Evolutionary conservation across 257 asterid genomes (phyloP), one percentile per base, ranked within the genome.

Genomic region (Solanum bukasovii): DNA sequence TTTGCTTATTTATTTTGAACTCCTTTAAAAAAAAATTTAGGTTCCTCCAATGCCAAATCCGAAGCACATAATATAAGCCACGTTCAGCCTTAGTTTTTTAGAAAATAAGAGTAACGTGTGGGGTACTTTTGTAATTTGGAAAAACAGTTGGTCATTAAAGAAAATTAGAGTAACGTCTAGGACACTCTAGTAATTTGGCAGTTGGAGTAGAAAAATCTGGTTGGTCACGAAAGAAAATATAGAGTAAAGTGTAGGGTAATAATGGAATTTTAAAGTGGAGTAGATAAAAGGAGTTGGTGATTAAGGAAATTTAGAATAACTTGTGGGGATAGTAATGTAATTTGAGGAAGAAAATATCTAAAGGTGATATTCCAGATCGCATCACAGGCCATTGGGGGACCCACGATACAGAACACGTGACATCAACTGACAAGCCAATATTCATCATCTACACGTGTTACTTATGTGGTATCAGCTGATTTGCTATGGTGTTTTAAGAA

Each of bases 361-460:
- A 70, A 21, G 71, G 61, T 14, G 25, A 70, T 65, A 37, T 25
- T 34, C 21, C 38, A 29, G 86, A 87, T 83, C 63, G 42, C 86
- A 89, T 61, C 89, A 89, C 83, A 74, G 33, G 16, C 18, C 63
- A 35, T 71, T 87, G 89, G 2, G 67, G 83, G 68, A 61, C 35
- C 87, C 70, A 88, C 71, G 59, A 70, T 49, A 89, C 85, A 70
- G 16, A 79, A 35, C 91, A 88, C 90, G 90, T 90, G 91, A 90
- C 86, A 44, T 52, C 29, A 68, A 81, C 87, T 89, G 87, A 87
- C 89, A 63, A 63, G 73, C 35, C 77, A 83, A 87, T 83, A 44
- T 2, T 83, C 77, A 63, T 86, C 78, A 13, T 83, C n/a, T 18
- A 72, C 72, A 42, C 79, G 87, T 88, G 33, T 75, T 56, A 68